Percentiles rank a stretch among this genome's conserved stretches.
Evolutionary conservation across 768 basidiomycete genomes (phyloP).

Genomic region (Leccinum truebloodii): DNA sequence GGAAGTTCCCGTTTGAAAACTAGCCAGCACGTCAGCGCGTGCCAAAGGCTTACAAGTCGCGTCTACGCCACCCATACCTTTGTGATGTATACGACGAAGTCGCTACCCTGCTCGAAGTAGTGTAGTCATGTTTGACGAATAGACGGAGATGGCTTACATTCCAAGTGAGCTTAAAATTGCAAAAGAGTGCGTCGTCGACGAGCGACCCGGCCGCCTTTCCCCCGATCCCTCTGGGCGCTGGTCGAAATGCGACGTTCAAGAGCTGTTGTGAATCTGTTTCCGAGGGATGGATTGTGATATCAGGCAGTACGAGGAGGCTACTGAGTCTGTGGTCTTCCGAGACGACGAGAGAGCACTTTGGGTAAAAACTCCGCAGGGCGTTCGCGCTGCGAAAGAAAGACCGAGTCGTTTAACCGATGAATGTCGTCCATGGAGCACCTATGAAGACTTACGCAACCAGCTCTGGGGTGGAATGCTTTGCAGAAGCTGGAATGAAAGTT

Average conservation of each 20-base stretch:
- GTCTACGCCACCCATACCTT: conserved; percentile 39
- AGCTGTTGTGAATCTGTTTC: conserved; percentile 50
- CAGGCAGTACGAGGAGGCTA: conserved; percentile 54
- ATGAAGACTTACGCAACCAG: conserved; percentile 44
- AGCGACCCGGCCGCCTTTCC: conserved; percentile 53
- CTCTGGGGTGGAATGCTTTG: conserved; percentile 45
- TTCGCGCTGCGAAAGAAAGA: conserved; percentile 35
- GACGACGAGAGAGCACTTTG: conserved; percentile 59
- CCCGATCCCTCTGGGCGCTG: conserved; percentile 42
- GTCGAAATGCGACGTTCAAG: conserved; percentile 48
- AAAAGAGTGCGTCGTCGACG: conserved; percentile 50
- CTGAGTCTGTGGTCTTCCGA: conserved; percentile 48
- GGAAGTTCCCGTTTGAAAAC: conserved; percentile 31
- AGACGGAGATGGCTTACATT: conserved; percentile 41
- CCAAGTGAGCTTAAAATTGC: conserved; percentile 59
- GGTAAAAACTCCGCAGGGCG: conserved; percentile 57
- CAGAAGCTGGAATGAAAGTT: conserved; percentile 44
- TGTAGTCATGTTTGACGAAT: conserved; percentile 2
- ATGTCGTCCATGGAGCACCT: conserved; percentile 3
- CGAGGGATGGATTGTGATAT: conserved; percentile 43
- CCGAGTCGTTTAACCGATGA: conserved; percentile 2
- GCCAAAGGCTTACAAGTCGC: background rate
- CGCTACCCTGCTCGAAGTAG: conserved; percentile 41
- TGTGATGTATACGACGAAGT: conserved; percentile 55
- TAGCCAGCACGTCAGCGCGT: conserved; percentile 15